Percentiles rank a stretch among this genome's conserved stretches.
Conservation (phyloP, 805 yeast species). For the Wickerhamomyces alni region DNA sequence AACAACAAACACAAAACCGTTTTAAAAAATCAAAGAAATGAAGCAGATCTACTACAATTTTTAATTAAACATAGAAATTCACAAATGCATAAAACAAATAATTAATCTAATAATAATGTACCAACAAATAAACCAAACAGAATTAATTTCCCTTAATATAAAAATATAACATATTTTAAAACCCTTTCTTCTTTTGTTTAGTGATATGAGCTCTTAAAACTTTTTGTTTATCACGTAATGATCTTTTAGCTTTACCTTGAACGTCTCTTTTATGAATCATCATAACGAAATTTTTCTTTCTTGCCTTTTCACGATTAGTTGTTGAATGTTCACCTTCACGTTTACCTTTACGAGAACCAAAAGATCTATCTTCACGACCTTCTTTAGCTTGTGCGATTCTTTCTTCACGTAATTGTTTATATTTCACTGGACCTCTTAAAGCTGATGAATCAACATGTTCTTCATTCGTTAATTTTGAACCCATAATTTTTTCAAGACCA, state of each 20-base stretch:
- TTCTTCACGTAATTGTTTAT: conserved; percentile 86
- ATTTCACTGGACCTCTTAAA: conserved; percentile 67
- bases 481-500: conserved; percentile 77
- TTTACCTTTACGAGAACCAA: conserved; percentile 83
- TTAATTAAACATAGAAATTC: background rate
- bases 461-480: conserved; percentile 55
- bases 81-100: background rate
- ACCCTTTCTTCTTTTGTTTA: conserved; percentile 87
- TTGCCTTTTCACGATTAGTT: conserved; percentile 91
- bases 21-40: conserved; percentile 4
- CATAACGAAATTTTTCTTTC: conserved; percentile 99
- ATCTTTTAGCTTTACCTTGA: conserved; percentile 87
- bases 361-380: conserved; percentile 91
- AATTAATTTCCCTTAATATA: background rate
- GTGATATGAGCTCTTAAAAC: conserved; percentile 79
- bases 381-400: conserved; percentile 80
- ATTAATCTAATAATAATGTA: too few species aligned
- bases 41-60: background rate
- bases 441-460: conserved; percentile 77
- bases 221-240: conserved; percentile 86
- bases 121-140: background rate
- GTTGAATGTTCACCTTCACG: conserved; percentile 76
- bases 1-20: background rate
- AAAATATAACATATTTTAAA: conserved; percentile 24
- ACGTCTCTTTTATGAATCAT: conserved; percentile 93